Evolutionary conservation across 768 basidiomycete species (phyloP).

Genomic region (Naganishia randhawae): DNA sequence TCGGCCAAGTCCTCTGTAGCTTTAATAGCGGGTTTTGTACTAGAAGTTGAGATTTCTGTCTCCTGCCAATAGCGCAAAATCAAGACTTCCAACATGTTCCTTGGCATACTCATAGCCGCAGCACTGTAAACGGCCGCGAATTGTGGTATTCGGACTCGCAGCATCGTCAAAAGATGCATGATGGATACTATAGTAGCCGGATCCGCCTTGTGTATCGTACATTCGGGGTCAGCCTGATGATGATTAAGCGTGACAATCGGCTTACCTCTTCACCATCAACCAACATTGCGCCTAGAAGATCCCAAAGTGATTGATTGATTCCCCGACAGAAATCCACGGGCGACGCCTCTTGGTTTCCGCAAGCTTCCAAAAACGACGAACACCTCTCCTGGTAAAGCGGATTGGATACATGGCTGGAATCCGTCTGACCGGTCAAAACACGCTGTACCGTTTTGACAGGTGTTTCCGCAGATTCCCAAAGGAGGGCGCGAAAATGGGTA

Average conservation of each 20-base stretch:
- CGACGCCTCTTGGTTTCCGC: constrained; percentile 51
- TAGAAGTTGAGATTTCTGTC: background rate
- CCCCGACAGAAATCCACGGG: constrained; percentile 29
- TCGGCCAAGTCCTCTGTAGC: background rate
- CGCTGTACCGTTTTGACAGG: constrained; percentile 17
- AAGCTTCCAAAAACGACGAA: constrained; percentile 55
- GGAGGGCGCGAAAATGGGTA: constrained; percentile 54
- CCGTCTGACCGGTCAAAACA: constrained; percentile 23
- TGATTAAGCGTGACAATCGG: too few relatives aligned
- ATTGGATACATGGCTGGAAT: constrained; percentile 23
- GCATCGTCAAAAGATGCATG: constrained; percentile 3
- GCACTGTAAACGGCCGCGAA: background rate
- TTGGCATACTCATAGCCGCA: constrained; percentile 2
- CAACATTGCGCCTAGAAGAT: constrained; percentile 2
- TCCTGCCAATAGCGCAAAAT: constrained; percentile 1
- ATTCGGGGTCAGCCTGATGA: background rate
- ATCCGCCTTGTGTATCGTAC: background rate
- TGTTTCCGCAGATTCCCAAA: constrained; percentile 1
- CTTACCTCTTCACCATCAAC: constrained; percentile 8
- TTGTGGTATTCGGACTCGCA: constrained; percentile 7
- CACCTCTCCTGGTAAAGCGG: constrained; percentile 37
- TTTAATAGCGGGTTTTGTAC: background rate
- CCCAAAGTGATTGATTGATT: constrained; percentile 31
- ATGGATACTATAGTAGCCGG: constrained; percentile 4
- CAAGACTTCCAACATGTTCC: background rate